Evolutionary conservation across 495 filamentous ascomycete genomes (phyloP).

Genomic region (Choiromyces venosus): DNA sequence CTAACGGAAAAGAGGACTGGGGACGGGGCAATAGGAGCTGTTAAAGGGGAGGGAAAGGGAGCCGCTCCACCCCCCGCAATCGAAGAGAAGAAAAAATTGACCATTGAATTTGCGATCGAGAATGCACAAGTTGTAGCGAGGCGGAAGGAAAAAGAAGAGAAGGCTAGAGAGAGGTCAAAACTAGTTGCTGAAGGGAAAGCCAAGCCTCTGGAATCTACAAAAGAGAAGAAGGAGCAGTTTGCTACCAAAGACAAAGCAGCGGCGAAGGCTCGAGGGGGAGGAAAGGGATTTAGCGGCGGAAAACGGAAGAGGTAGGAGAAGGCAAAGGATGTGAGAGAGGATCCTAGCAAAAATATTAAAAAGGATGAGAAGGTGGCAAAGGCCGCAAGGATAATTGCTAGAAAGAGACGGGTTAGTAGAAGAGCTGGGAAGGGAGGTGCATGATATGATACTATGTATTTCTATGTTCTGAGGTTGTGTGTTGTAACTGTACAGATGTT

Average conservation of each 20-base stretch:
- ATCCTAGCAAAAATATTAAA: constrained; percentile 2
- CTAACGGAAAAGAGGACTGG: constrained; percentile 18
- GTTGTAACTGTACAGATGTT: background rate
- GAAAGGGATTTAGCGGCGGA: constrained; percentile 13
- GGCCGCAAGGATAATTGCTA: constrained; percentile 35
- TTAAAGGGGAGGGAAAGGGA: constrained; percentile 17
- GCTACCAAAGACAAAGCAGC: constrained; percentile 24
- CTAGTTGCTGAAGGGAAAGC: constrained; percentile 41
- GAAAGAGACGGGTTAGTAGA: constrained; percentile 33
- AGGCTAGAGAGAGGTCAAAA: constrained; percentile 47
- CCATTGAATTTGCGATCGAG: constrained; percentile 97
- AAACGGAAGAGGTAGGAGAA: constrained; percentile 35
- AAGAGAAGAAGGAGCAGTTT: constrained; percentile 35
- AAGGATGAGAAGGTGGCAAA: constrained; percentile 22
- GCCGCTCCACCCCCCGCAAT: constrained; percentile 8
- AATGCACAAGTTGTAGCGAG: constrained; percentile 88
- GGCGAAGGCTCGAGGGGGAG: constrained; percentile 14
- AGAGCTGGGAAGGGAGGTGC: constrained; percentile 26
- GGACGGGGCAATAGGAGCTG: constrained; percentile 25
- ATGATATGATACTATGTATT: background rate
- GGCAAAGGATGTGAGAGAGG: constrained; percentile 8
- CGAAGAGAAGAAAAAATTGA: constrained; percentile 63
- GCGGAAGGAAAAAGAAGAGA: constrained; percentile 65
- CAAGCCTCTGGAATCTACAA: constrained; percentile 33
- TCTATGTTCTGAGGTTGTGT: background rate